phyloP scores from a whole-genome alignment of 208 protist species.

The Lotmaria passim region DNA sequence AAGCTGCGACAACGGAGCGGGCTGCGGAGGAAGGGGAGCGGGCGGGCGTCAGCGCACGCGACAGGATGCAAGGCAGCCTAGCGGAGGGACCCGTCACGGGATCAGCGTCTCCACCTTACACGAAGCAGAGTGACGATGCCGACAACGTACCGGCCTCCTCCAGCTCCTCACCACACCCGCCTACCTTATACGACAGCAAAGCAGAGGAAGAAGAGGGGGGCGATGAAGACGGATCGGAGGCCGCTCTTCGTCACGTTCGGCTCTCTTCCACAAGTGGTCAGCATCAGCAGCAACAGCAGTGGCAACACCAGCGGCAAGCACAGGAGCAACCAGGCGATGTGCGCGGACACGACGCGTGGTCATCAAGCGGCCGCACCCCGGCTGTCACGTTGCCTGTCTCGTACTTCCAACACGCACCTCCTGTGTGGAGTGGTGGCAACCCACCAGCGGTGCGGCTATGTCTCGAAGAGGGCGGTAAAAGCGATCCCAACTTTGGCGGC shows the following conservation, averaged over 20 bases:
- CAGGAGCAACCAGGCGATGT: not conserved
- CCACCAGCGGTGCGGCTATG: not conserved
- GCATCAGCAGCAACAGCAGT: not conserved
- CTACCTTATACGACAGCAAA: not conserved
- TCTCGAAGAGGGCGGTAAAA: not conserved
- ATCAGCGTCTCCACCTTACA: not conserved
- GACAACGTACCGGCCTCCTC: not conserved
- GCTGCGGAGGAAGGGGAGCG: too few relatives aligned
- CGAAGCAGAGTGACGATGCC: not conserved
- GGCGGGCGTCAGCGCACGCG: too few relatives aligned
- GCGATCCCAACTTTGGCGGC: not conserved
- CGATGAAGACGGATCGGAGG: not conserved
- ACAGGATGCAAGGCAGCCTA: not conserved
- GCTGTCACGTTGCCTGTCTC: conserved; percentile 7
- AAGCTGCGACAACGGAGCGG: not conserved
- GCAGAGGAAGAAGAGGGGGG: conserved; percentile 5
- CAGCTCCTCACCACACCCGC: not conserved
- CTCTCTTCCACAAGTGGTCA: not conserved
- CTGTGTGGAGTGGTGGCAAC: conserved; percentile 4
- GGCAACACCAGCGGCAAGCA: not conserved
- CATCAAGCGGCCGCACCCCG: conserved; percentile 1
- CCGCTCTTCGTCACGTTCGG: not conserved
- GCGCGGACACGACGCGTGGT: not conserved
- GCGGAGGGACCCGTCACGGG: not conserved
- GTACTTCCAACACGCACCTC: conserved; percentile 33